Evolutionary conservation across 179 eudicot genomes (phyloP).

Genomic region (Beta corolliflora): DNA sequence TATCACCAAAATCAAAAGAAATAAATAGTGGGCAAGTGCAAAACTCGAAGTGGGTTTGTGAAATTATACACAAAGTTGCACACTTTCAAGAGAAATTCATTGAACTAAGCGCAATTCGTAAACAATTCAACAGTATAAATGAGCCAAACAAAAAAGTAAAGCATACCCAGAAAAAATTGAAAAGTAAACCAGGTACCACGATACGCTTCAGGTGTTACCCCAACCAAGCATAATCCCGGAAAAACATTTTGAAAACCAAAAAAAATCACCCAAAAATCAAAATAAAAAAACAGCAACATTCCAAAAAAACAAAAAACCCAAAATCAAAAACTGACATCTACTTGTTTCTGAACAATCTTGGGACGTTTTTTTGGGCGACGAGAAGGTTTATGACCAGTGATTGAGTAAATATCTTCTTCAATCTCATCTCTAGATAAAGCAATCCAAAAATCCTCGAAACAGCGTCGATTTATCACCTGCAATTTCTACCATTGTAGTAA

Average conservation of each 20-base stretch:
- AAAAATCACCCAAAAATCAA: background rate
- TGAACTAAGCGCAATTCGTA: constrained; percentile 15
- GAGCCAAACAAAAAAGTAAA: background rate
- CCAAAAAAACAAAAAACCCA: background rate
- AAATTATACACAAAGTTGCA: constrained; percentile 4
- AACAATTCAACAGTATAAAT: background rate
- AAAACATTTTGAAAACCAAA: constrained; percentile 36
- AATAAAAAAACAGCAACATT: too few relatives aligned
- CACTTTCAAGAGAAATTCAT: background rate
- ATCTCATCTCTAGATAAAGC: constrained; percentile 44
- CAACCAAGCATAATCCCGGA: constrained; percentile 56
- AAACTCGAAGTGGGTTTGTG: background rate
- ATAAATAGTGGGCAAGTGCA: background rate
- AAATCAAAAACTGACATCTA: constrained; percentile 30
- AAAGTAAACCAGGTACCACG: constrained; percentile 12
- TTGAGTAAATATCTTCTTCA: constrained; percentile 41
- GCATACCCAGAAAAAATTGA: background rate
- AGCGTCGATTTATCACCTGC: constrained; percentile 9
- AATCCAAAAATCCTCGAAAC: constrained; percentile 27
- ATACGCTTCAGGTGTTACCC: constrained; percentile 45
- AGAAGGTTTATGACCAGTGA: constrained; percentile 40
- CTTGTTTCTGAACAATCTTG: constrained; percentile 39
- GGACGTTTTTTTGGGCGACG: constrained; percentile 44
- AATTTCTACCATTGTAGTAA: background rate
- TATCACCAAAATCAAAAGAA: background rate